These are phyloP conservation scores for Emydomyces testavorans DNA, from an alignment of 2,329 filamentous ascomycete species.

Conservation along the genomic window DNA sequence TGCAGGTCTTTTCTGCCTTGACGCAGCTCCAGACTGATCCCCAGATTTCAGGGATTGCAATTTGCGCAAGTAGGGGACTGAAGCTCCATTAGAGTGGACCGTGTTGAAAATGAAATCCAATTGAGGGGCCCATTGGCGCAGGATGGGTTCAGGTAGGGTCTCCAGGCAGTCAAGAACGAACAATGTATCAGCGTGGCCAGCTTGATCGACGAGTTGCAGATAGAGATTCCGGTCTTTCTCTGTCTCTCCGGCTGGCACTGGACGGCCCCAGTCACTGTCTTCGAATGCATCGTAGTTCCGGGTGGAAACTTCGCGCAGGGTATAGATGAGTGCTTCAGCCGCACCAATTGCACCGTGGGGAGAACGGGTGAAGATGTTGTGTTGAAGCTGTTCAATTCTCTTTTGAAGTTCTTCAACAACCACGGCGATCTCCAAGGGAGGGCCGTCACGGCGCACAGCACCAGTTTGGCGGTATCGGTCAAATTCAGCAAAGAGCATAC, in stretches of 20 bases:
- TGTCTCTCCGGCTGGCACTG: constrained; percentile 27
- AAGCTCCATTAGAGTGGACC: constrained; percentile 35
- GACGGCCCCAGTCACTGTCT: constrained; percentile 27
- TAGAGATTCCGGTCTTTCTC: constrained; percentile 35
- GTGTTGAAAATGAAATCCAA: constrained; percentile 29
- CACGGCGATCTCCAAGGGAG: constrained; percentile 22
- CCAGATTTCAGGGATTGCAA: constrained; percentile 25
- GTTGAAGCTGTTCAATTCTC: constrained; percentile 24
- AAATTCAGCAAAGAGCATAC: constrained; percentile 30
- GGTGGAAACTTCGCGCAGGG: constrained; percentile 29
- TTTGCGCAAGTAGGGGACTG: constrained; percentile 27
- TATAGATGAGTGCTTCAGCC: constrained; percentile 28
- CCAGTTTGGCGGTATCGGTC: constrained; percentile 31
- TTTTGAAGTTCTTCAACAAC: constrained; percentile 26
- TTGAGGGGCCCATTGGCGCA: constrained; percentile 24
- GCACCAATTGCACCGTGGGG: constrained; percentile 31
- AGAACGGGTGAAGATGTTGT: constrained; percentile 26
- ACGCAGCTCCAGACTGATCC: constrained; percentile 13
- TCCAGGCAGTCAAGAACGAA: constrained; percentile 34
- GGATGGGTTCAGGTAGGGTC: constrained; percentile 23
- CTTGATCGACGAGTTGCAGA: constrained; percentile 28
- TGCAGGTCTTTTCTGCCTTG: constrained; percentile 26
- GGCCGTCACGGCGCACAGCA: constrained; percentile 18
- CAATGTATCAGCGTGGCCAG: constrained; percentile 13
- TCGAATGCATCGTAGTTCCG: constrained; percentile 33